Evolutionary conservation across 2,329 filamentous ascomycete species (phyloP), one percentile per base, ranked within the genome.

Genomic region (Monilinia aucupariae): DNA sequence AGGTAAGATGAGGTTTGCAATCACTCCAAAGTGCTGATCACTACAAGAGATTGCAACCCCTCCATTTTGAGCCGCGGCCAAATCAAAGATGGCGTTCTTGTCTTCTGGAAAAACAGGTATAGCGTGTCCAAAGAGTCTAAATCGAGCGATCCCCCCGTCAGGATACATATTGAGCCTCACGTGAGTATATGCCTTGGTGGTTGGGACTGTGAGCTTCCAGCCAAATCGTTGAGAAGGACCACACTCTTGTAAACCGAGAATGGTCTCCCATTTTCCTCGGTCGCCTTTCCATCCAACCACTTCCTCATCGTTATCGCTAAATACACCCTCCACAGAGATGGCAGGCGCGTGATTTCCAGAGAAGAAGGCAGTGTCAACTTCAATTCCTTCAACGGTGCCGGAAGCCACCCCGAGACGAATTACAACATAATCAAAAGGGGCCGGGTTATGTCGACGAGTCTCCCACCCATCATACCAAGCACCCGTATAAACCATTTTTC

Each of bases 141-240:
- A 92, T 59, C 90, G 79, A 47, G 90, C 89, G 71, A 94, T 93
- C 55, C 90, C 90, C 55, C 90, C 90, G 72, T 94, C 90, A 0
- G 90, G 89, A 73, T 91, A 92, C 90, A 92, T 92, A 74, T 90
- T 89, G 62, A 94, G 78, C 41, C 89, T 80, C 48, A 92, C 88
- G 74, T 94, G 90, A 0, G 90, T 92, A 76, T 89, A 92, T 61
- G 85, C 82, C 75, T 89, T 89, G 41, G 77, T 76, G 0, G 84
- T 85, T 25, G 82, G 80, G 22, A 73, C 72, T 20, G 80, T 76
- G 20, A 93, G 78, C 71, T 84, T 81, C 90, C 90, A 94, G 4
- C 80, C 88, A 71, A 91, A 90, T 64, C 89, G 78, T 74, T 87
- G 85, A 59, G 81, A 87, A 1, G 90, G 89, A 0, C 89, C 89